These are phyloP conservation scores for Gomphus bonarii DNA, from an alignment of 1,284 basidiomycete species.

Conservation along the genomic window DNA sequence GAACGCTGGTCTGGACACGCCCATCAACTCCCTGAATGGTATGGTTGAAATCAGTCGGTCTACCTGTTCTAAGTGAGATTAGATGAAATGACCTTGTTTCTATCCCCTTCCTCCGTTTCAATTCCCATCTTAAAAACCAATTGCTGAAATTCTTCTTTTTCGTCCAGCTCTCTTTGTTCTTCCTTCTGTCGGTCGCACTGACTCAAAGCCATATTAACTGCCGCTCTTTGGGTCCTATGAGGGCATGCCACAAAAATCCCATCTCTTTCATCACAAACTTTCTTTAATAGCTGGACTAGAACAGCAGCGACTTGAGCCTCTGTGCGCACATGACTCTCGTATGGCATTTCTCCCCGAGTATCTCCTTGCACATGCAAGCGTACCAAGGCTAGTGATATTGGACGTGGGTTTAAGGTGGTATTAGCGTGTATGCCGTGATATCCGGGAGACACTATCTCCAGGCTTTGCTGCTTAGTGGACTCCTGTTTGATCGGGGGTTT, in stretches of 20 bases:
- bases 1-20: not conserved
- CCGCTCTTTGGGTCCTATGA: constrained; percentile 37
- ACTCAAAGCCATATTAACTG: constrained; percentile 30
- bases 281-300: constrained; percentile 27
- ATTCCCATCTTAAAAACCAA: not conserved
- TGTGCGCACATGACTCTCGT: constrained; percentile 34
- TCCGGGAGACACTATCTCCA: not conserved
- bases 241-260: constrained; percentile 40
- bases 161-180: constrained; percentile 5
- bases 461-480: not conserved
- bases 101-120: not conserved
- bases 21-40: not conserved
- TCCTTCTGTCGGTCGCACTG: constrained; percentile 12
- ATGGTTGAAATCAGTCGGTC: not conserved
- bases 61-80: not conserved
- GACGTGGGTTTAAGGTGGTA: constrained; percentile 4
- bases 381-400: constrained; percentile 32
- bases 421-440: not conserved
- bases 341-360: constrained; percentile 25
- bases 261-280: constrained; percentile 22
- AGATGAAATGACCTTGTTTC: not conserved
- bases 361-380: constrained; percentile 24
- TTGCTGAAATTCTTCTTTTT: not conserved
- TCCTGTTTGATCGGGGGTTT: constrained; percentile 18
- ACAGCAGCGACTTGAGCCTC: constrained; percentile 37